Conservation (phyloP, 2,329 filamentous ascomycete species). For the Myrmaecium sp. region DNA sequence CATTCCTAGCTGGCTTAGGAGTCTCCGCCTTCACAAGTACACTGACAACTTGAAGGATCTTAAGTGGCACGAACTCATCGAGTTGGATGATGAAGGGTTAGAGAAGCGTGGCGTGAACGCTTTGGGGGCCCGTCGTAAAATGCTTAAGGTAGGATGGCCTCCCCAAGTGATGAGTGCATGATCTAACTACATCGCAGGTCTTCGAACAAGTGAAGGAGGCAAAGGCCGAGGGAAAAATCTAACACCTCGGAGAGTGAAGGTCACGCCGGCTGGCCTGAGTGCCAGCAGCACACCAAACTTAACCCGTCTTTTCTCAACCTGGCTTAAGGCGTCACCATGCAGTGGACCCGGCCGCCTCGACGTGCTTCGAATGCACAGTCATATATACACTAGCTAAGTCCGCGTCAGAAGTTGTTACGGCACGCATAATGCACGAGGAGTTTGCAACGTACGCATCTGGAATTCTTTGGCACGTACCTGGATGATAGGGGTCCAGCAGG, state of each 20-base stretch:
- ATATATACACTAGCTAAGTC: too few relatives aligned
- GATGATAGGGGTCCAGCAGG: too few relatives aligned
- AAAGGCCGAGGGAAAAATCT: conserved; percentile 25
- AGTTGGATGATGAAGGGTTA: conserved; percentile 81
- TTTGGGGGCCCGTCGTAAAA: conserved; percentile 84
- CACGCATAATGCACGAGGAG: too few relatives aligned
- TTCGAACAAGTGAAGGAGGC: conserved; percentile 82
- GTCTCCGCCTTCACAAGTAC: conserved; percentile 92
- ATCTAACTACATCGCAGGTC: conserved; percentile 36
- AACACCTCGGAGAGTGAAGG: too few relatives aligned
- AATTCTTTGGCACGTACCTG: too few relatives aligned
- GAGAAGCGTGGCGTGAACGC: conserved; percentile 91
- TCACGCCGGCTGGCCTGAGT: too few relatives aligned
- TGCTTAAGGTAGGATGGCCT: conserved; percentile 60
- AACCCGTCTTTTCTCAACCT: too few relatives aligned
- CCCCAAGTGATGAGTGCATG: conserved; percentile 2
- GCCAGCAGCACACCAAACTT: conserved; percentile 25
- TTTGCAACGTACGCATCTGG: too few relatives aligned
- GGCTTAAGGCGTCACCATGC: too few relatives aligned
- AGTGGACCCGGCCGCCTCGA: too few relatives aligned
- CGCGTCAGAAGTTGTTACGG: too few relatives aligned
- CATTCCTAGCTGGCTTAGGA: conserved; percentile 90
- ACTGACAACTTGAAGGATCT: conserved; percentile 96
- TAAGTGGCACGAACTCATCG: conserved; percentile 85
- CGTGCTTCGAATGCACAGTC: too few relatives aligned